Base-by-base conservation (phyloP, 228 moss, liverwort and hornwort genomes). In the Sphagnum fallax region DNA sequence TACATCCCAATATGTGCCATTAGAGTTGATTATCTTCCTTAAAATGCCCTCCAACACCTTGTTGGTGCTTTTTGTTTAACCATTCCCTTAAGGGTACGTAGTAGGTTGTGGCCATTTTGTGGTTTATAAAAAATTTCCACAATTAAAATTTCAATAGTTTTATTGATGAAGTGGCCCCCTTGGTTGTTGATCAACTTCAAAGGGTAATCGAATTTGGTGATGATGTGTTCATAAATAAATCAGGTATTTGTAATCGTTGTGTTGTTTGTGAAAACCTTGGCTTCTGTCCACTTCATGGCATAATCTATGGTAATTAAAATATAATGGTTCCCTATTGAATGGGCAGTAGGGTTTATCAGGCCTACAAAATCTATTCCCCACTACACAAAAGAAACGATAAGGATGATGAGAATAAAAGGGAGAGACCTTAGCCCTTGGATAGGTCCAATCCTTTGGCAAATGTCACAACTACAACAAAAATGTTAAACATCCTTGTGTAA, bases 361-460 rank as follows among this genome's bases (percentile, higher is more conserved):
- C 71, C 64, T 3, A 71, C 10, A 32, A 71, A 71, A 49, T 65
- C 71, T 52, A 71, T 52, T 6, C 64, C 48, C 64, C 48, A 65
- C 48, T 71, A 52, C 47, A 71, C 55, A 32, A 6, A 71, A 65
- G 14, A 53, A 53, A 6, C n/a, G 0, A 6, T 5, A 0, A 0
- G 0, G 53, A 7, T 53, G 5, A 1, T 5, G 6, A 0, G 18
- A 50, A 0, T 13, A 8, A 0, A 61, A 48, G 4, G 52, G 0
- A 0, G 53, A 48, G 1, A 18, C 5, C 5, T 64, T 47, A 52
- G 0, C 18, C 6, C 48, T 48, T 49, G 49, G 6, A 72, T 6
- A 16, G 15, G 2, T 16, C 58, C 16, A 4, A 8, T 4, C 12
- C 16, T 5, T 72, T 60, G 65, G 3, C 66, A 66, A 13, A 0